Percentiles rank a stretch among this genome's conserved stretches.
Evolutionary conservation across 1,139 yeast species (phyloP).

Genomic region (Geotrichum australiense): DNA sequence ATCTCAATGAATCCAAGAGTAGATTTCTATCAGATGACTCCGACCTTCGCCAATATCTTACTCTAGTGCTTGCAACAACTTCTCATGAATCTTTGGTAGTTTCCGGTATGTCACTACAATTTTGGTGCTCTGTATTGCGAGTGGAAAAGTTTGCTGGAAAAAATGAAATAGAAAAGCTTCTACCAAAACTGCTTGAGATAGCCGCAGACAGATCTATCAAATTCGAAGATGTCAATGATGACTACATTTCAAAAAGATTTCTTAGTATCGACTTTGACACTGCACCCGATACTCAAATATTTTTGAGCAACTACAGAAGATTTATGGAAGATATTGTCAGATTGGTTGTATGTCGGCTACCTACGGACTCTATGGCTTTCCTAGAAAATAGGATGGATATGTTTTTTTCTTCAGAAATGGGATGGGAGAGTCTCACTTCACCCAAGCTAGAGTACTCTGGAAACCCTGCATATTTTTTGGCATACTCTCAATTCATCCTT

Average conservation of each 20-base stretch:
- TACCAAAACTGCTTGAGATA: conserved; percentile 64
- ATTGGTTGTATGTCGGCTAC: conserved; percentile 76
- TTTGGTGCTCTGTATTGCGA: conserved; percentile 89
- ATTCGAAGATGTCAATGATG: conserved; percentile 62
- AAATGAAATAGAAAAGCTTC: conserved; percentile 42
- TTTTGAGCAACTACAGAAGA: conserved; percentile 72
- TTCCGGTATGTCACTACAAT: conserved; percentile 82
- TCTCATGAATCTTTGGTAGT: conserved; percentile 81
- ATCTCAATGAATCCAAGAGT: conserved; percentile 42
- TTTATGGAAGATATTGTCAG: conserved; percentile 88
- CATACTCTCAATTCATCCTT: conserved; percentile 75
- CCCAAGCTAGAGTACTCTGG: conserved; percentile 50
- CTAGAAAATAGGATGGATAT: conserved; percentile 62
- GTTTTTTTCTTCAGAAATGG: conserved; percentile 70
- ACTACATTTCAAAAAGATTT: conserved; percentile 54
- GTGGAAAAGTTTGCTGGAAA: conserved; percentile 58
- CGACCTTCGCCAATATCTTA: conserved; percentile 58
- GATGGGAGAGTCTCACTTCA: conserved; percentile 54
- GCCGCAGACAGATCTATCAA: conserved; percentile 75
- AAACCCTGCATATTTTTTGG: conserved; percentile 65
- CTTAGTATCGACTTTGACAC: conserved; percentile 85
- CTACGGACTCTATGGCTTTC: conserved; percentile 79
- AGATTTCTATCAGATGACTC: conserved; percentile 42
- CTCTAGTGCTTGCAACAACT: conserved; percentile 72
- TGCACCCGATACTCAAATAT: conserved; percentile 69